A percentile compares a stretch with the other conserved stretches of the same genome.
Conservation (phyloP, 1,139 yeast species). For the Taphrina pruni region DNA sequence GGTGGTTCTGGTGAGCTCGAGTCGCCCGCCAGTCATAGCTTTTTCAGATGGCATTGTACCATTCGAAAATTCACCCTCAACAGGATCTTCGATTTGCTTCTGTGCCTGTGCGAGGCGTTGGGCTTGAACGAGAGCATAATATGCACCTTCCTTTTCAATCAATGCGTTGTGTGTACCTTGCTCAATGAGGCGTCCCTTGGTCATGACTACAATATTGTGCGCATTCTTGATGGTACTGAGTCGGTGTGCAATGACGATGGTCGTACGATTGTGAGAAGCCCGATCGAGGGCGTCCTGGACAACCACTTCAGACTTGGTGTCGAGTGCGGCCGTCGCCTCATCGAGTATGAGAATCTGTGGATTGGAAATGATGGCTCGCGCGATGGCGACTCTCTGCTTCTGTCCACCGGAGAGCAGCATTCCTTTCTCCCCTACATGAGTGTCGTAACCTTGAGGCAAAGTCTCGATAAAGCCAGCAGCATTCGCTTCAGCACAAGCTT, state of each 20-base stretch:
- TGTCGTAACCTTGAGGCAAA: conserved; percentile 64
- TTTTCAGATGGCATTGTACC: conserved; percentile 39
- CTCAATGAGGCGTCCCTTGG: conserved; percentile 55
- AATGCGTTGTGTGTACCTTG: conserved; percentile 56
- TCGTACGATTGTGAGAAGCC: conserved; percentile 69
- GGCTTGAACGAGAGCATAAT: conserved; percentile 45
- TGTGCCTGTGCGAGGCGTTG: conserved; percentile 38
- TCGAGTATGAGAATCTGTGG: conserved; percentile 72
- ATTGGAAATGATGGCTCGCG: conserved; percentile 69
- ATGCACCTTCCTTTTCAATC: conserved; percentile 50
- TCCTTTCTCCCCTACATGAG: conserved; percentile 62
- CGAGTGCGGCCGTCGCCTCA: conserved; percentile 82
- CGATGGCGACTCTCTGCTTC: conserved; percentile 74
- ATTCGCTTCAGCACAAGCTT: conserved; percentile 58
- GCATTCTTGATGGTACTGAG: conserved; percentile 69
- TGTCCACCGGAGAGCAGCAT: conserved; percentile 78
- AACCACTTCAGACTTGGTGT: conserved; percentile 72
- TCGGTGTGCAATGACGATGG: conserved; percentile 79
- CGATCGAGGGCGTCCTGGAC: conserved; percentile 68
- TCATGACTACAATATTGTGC: conserved; percentile 56
- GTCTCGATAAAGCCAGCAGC: conserved; percentile 60
- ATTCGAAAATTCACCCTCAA: conserved; percentile 17
- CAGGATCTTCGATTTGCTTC: conserved; percentile 11
- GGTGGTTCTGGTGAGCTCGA: conserved; percentile 33
- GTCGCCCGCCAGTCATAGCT: neutral